Percentiles rank a stretch among this genome's conserved stretches.
Evolutionary conservation across 441 rosid genomes (phyloP).

Genomic region (Adansonia madagascariensis): DNA sequence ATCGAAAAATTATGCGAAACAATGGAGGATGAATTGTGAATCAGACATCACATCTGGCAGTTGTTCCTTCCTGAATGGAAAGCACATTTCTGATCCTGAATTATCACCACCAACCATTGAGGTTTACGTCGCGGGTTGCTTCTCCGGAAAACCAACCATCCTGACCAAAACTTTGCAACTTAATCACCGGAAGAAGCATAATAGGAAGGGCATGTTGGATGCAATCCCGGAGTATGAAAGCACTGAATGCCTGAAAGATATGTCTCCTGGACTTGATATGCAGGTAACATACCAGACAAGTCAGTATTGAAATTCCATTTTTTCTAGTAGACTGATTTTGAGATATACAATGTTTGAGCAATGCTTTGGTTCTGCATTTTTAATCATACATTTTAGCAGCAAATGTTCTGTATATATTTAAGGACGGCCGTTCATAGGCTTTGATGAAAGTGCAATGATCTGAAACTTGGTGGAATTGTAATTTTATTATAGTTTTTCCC

Average conservation of each 20-base stretch:
- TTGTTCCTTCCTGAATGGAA: constrained; percentile 59
- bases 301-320: background rate
- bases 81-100: constrained; percentile 45
- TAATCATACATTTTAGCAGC: constrained; percentile 1
- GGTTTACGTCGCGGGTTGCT: constrained; percentile 78
- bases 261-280: constrained; percentile 39
- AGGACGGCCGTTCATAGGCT: background rate
- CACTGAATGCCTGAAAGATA: constrained; percentile 46
- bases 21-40: constrained; percentile 76
- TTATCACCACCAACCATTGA: constrained; percentile 59
- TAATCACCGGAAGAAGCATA: constrained; percentile 60
- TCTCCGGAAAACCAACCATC: constrained; percentile 70
- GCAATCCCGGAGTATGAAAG: constrained; percentile 75
- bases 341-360: background rate
- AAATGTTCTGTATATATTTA: background rate
- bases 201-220: constrained; percentile 60
- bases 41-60: constrained; percentile 43
- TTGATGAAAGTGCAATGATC: background rate
- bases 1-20: constrained; percentile 44
- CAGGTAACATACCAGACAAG: constrained; percentile 48
- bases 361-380: constrained; percentile 18
- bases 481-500: background rate
- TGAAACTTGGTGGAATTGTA: background rate
- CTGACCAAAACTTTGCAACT: constrained; percentile 74
- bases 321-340: background rate